Evolutionary conservation across 495 filamentous ascomycete genomes (phyloP), one percentile per base, ranked within the genome.

Genomic region (Chaetomidium leptoderma): DNA sequence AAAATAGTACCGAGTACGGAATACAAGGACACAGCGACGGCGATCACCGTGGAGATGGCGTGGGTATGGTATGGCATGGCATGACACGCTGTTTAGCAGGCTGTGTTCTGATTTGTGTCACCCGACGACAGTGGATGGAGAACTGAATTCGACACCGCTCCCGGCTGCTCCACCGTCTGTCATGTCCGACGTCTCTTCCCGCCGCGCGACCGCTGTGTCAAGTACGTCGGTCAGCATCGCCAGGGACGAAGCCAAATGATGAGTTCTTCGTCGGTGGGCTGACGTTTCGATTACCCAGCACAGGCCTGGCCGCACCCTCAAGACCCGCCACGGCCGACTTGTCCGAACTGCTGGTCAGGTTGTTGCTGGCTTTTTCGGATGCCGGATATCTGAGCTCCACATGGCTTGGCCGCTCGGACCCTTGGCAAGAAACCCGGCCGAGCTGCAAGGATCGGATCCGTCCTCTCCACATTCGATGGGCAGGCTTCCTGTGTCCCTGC

Each of bases 11-110:
- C n/a, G n/a, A n/a, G n/a, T n/a, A n/a, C n/a, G n/a, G n/a, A n/a
- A n/a, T n/a, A n/a, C n/a, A n/a, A n/a, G n/a, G n/a, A n/a, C n/a
- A n/a, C n/a, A n/a, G n/a, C n/a, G n/a, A n/a, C 39, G 16, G 21
- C 30, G 14, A 21, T 11, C 5, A 21, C n/a, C 27, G 30, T 78
- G 7, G 82, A 83, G 53, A 97, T 88, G 27, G 77, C 74, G 36
- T 43, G 50, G 50, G 8, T 26, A 32, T 53, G 50, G 50, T 26
- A 43, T 53, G 50, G 8, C 36, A 32, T 53, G 50, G 50, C 36
- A 43, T 53, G 50, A 42, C 27, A 26, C 49, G 58, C 86, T 91
- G 78, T 90, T 40, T 27, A 14, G 13, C 35, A 2, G 26, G 36
- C 51, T 32, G 37, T 29, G 33, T 40, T 10, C 23, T 37, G 23